These are phyloP conservation scores for Gregarina niphandrodes DNA, from an alignment of 169 alveolate genomes.

Conservation along the genomic window DNA sequence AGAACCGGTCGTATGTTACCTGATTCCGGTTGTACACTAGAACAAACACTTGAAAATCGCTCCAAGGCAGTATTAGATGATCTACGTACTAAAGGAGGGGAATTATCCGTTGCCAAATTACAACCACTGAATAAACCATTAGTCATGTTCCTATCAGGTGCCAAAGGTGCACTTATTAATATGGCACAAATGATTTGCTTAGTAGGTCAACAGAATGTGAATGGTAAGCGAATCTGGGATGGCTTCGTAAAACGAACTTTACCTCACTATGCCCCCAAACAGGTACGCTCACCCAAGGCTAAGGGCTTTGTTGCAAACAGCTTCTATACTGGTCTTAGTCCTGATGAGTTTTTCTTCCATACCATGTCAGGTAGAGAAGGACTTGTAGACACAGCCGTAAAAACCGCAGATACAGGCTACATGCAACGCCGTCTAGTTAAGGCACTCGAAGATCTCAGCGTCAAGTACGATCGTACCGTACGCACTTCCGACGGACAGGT, in stretches of 20 bases:
- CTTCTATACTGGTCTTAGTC: constrained; percentile 66
- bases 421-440: constrained; percentile 82
- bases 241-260: constrained; percentile 84
- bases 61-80: constrained; percentile 63
- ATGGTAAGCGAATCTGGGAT: constrained; percentile 58
- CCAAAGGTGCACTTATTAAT: constrained; percentile 89
- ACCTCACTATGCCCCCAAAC: constrained; percentile 62
- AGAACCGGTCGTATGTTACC: constrained; percentile 55
- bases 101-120: constrained; percentile 53
- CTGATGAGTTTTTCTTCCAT: constrained; percentile 94
- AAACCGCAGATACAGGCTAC: constrained; percentile 96
- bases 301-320: constrained; percentile 89
- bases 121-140: constrained; percentile 68
- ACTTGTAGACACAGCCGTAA: constrained; percentile 92
- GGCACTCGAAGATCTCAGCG: constrained; percentile 81
- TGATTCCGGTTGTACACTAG: constrained; percentile 81
- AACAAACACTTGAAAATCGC: constrained; percentile 72
- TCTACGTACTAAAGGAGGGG: constrained; percentile 72
- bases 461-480: constrained; percentile 79
- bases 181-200: constrained; percentile 95
- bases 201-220: constrained; percentile 91
- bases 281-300: constrained; percentile 54
- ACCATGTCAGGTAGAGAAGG: constrained; percentile 99
- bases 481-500: constrained; percentile 78
- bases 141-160: constrained; percentile 88